A percentile compares a stretch with the other conserved stretches of the same genome.
Evolutionary conservation across 1,284 basidiomycete genomes (phyloP).

Genomic region (Sanghuangporus sanghuang): DNA sequence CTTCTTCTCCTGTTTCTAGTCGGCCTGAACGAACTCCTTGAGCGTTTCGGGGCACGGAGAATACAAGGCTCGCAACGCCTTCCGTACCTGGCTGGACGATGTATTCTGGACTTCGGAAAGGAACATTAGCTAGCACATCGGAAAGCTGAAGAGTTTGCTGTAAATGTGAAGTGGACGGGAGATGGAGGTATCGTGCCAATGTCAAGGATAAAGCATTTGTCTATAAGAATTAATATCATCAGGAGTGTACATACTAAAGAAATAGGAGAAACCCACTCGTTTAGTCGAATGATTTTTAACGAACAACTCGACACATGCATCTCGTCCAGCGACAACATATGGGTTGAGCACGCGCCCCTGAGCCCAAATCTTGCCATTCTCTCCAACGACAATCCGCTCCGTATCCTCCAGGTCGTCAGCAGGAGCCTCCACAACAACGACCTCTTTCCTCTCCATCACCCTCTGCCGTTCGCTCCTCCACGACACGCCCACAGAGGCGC

Average conservation of each 20-base stretch:
- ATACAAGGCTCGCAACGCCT: conserved; percentile 69
- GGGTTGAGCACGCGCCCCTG: conserved; percentile 61
- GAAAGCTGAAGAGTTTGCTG: conserved; percentile 46
- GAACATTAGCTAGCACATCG: conserved; percentile 61
- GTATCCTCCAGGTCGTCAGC: conserved; percentile 35
- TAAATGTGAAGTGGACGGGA: conserved; percentile 41
- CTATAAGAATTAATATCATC: conserved; percentile 31
- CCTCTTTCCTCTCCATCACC: conserved; percentile 54
- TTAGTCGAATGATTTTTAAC: conserved; percentile 74
- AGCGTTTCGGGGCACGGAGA: conserved; percentile 62
- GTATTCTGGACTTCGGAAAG: conserved; percentile 68
- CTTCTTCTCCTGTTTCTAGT: conserved; percentile 36
- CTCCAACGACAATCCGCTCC: conserved; percentile 60
- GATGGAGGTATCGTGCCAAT: conserved; percentile 51
- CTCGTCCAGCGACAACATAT: conserved; percentile 59
- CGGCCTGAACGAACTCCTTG: conserved; percentile 55
- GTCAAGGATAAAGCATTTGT: conserved; percentile 58
- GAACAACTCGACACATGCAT: conserved; percentile 64
- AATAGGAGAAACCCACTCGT: conserved; percentile 44
- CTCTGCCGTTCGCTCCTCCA: conserved; percentile 69
- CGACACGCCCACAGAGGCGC: conserved; percentile 60
- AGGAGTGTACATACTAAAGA: conserved; percentile 3
- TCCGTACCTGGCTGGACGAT: conserved; percentile 64
- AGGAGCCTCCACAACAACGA: conserved; percentile 58
- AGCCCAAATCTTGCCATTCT: conserved; percentile 72